Evolutionary conservation across 768 basidiomycete species (phyloP), one percentile per base, ranked within the genome.

Genomic region (Suillus alpinus): DNA sequence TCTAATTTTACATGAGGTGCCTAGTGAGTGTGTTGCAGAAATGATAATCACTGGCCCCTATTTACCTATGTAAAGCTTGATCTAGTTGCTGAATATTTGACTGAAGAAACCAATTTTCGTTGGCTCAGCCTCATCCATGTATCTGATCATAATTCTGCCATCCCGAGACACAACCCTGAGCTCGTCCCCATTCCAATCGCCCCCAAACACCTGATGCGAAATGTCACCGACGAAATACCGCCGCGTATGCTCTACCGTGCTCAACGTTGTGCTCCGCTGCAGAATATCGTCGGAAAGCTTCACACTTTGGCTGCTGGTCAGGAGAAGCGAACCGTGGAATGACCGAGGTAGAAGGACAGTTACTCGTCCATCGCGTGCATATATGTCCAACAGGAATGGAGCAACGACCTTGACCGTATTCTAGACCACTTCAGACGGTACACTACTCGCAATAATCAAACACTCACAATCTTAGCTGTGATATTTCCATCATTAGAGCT

Each of bases 221-320:
- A 77, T 73, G 43, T 79, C 77, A 13, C 80, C 80, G n/a, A 81
- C 65, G 64, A 81, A 80, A 61, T 75, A 76, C n/a, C 72, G 71
- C 29, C 68, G 69, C 18, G 69, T 74, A 23, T 63, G 43, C 26
- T 75, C 68, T 4, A 67, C 69, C 51, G 77, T 77, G 18, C 69
- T 69, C 59, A 78, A 74, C 0, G 68, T 73, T 9, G 73, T 77
- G 43, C 76, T 65, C 23, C 67, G 59, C 46, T 62, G 57, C 39
- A 63, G 62, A 39, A 81, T 61, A 7, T 63, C 69, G 52, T 74
- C 71, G 2, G 78, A 78, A 64, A 77, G 69, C 49, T 69, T 72
- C 26, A 72, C 65, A 23, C 56, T 44, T 39, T 69, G 65, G n/a
- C 64, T 65, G 40, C 75, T 68, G 40, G 67, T 70, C 55, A 78